A percentile compares a stretch with the other conserved stretches of the same genome.
Evolutionary conservation across 768 basidiomycete species (phyloP).

Genomic region (Cubamyces lactineus): DNA sequence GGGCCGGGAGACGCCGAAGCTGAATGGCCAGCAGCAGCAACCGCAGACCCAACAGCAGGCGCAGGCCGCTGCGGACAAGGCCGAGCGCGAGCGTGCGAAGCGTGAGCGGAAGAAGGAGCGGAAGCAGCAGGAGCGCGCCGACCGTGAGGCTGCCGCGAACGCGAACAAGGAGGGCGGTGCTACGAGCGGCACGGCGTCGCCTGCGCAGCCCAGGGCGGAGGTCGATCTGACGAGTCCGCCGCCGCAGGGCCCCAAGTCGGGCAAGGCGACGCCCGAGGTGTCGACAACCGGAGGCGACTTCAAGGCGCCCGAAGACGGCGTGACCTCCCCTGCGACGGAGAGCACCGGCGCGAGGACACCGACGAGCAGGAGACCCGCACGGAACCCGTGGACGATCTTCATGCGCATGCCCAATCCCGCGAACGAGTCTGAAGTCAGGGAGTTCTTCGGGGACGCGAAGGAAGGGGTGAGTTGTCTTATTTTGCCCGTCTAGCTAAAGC

Average conservation of each 20-base stretch:
- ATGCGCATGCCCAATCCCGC: slow-evolving; percentile 62
- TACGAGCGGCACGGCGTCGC: slow-evolving; percentile 36
- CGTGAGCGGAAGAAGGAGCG: slow-evolving; percentile 66
- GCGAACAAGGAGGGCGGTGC: slow-evolving; percentile 39
- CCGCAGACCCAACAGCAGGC: slow-evolving; percentile 23
- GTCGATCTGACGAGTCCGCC: slow-evolving; percentile 22
- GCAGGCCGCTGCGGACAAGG: slow-evolving; percentile 45
- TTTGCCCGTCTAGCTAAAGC: neutral
- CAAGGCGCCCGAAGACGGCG: slow-evolving; percentile 27
- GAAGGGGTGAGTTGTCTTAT: slow-evolving; percentile 53
- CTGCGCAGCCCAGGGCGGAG: slow-evolving; percentile 21
- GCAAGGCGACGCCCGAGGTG: slow-evolving; percentile 42
- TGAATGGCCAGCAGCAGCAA: slow-evolving; percentile 40
- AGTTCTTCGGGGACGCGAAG: slow-evolving; percentile 76
- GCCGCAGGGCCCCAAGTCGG: slow-evolving; percentile 36
- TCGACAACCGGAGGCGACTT: slow-evolving; percentile 10
- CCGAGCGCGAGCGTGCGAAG: slow-evolving; percentile 59
- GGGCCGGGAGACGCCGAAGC: slow-evolving; percentile 41
- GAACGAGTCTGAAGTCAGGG: slow-evolving; percentile 67
- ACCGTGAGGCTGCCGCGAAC: slow-evolving; percentile 43
- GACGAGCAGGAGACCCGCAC: slow-evolving; percentile 59
- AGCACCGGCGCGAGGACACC: slow-evolving; percentile 73
- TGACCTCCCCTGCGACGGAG: slow-evolving; percentile 44
- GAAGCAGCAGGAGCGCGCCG: slow-evolving; percentile 55
- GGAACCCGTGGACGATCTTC: slow-evolving; percentile 87